These are phyloP conservation scores for Starmerella vaccinii DNA, from an alignment of 805 yeast genomes.

Conservation along the genomic window DNA sequence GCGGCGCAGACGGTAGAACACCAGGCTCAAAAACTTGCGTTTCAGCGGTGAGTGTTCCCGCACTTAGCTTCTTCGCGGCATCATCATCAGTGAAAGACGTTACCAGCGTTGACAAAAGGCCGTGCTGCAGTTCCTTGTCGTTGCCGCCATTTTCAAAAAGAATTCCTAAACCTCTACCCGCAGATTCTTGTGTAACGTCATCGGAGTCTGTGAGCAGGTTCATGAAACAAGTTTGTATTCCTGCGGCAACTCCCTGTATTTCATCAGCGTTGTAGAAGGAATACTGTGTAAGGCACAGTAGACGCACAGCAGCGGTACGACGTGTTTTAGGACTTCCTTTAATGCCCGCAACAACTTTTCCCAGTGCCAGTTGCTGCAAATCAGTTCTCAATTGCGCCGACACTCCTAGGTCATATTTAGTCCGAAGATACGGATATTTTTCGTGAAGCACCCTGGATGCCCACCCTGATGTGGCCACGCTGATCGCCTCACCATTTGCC, in stretches of 20 bases:
- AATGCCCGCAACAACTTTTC: constrained; percentile 43
- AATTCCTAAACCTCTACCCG: constrained; percentile 76
- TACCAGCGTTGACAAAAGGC: constrained; percentile 60
- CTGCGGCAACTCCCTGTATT: constrained; percentile 36
- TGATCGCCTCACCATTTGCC: constrained; percentile 73
- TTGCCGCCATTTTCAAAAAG: constrained; percentile 67
- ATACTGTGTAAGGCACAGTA: constrained; percentile 67
- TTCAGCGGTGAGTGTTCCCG: constrained; percentile 66
- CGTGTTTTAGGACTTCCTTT: constrained; percentile 55
- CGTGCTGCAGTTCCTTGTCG: constrained; percentile 47
- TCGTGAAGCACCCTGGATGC: constrained; percentile 41
- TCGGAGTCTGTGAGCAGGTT: constrained; percentile 69
- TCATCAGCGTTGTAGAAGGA: constrained; percentile 44
- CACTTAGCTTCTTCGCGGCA: constrained; percentile 35
- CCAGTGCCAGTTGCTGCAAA: constrained; percentile 43
- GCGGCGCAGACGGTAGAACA: constrained; percentile 64
- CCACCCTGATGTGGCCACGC: constrained; percentile 69
- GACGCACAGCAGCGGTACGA: constrained; percentile 75
- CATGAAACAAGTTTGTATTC: constrained; percentile 65
- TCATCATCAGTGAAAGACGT: constrained; percentile 67
- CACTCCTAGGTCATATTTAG: constrained; percentile 13
- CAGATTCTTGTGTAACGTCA: constrained; percentile 83
- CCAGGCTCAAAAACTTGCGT: constrained; percentile 83
- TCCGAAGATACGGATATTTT: constrained; percentile 9
- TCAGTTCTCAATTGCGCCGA: constrained; percentile 1